phyloP scores from a whole-genome alignment of 108 stramenopile genomes.

The Nannochloropsis salina region DNA sequence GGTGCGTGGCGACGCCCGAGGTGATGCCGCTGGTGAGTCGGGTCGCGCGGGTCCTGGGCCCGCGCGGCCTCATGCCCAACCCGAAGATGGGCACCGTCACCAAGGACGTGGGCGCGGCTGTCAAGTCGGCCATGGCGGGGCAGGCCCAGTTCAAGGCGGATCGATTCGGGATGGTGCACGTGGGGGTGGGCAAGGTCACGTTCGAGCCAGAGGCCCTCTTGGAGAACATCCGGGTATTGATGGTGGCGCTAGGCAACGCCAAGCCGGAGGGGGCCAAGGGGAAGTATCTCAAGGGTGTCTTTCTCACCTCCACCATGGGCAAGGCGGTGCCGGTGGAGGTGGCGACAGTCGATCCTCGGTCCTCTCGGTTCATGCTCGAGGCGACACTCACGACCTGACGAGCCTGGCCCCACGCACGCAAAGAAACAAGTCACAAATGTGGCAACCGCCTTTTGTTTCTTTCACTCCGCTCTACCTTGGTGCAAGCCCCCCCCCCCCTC shows the following conservation, averaged over 20 bases:
- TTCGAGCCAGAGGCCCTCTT: slow-evolving; percentile 47
- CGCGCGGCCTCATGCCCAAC: slow-evolving; percentile 93
- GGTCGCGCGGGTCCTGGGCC: slow-evolving; percentile 79
- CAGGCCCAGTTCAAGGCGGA: slow-evolving; percentile 76
- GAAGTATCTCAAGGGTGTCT: slow-evolving; percentile 47
- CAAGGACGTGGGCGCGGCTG: slow-evolving; percentile 58
- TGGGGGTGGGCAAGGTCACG: slow-evolving; percentile 74
- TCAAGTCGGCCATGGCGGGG: slow-evolving; percentile 60
- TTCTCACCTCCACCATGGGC: slow-evolving; percentile 52
- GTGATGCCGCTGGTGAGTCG: slow-evolving; percentile 68
- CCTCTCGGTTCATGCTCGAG: slow-evolving; percentile 46
- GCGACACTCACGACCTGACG: neutral
- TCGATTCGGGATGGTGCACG: slow-evolving; percentile 72
- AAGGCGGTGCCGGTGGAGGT: slow-evolving; percentile 49
- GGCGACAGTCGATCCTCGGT: slow-evolving; percentile 48
- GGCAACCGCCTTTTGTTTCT: no score
- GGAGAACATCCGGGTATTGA: slow-evolving; percentile 56
- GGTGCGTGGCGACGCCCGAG: slow-evolving; percentile 76
- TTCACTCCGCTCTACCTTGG: no score
- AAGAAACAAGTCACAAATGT: no score
- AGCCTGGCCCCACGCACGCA: no score
- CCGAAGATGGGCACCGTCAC: slow-evolving; percentile 84
- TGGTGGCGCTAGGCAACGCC: slow-evolving; percentile 50
- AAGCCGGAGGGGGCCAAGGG: slow-evolving; percentile 61
- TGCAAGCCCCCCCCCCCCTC: no score